Evolutionary conservation across 140 eudicot genomes (phyloP).

Genomic region (Senecio squalidus): DNA sequence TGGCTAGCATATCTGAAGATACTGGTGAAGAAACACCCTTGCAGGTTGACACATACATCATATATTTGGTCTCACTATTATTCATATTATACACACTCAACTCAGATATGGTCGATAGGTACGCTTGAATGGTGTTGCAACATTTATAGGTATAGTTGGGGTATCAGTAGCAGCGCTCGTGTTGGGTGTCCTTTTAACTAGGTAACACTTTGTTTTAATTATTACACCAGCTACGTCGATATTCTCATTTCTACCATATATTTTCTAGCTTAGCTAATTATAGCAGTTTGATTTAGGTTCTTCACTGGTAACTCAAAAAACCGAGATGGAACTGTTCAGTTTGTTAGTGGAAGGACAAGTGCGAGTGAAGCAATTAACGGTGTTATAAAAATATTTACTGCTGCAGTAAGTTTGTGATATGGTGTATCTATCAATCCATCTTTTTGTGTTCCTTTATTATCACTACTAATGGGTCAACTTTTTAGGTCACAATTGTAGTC

Average conservation of each 20-base stretch:
- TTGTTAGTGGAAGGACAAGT: constrained; percentile 61
- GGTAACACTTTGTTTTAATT: constrained; percentile 46
- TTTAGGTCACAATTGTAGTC: constrained; percentile 92
- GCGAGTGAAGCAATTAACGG: constrained; percentile 51
- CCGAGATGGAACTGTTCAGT: constrained; percentile 68
- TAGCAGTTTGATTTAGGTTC: constrained; percentile 32
- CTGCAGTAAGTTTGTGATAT: constrained; percentile 56
- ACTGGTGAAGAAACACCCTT: constrained; percentile 98
- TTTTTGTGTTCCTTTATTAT: background rate
- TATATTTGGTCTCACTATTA: background rate
- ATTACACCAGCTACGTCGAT: background rate
- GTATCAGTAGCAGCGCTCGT: constrained; percentile 76
- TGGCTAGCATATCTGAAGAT: constrained; percentile 97
- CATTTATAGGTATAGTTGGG: constrained; percentile 96
- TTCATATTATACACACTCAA: background rate
- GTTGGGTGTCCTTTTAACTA: constrained; percentile 57
- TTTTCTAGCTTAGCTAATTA: constrained; percentile 5
- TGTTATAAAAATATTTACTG: constrained; percentile 59
- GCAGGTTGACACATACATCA: constrained; percentile 51
- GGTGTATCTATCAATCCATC: constrained; percentile 8
- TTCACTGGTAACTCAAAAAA: constrained; percentile 72
- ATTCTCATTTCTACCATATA: background rate
- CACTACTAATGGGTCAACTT: constrained; percentile 4
- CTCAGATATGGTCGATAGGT: constrained; percentile 42
- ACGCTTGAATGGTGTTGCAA: constrained; percentile 92